These are phyloP conservation scores for Hymenoscyphus albidus DNA, from an alignment of 2,329 filamentous ascomycete species.

Conservation along the genomic window DNA sequence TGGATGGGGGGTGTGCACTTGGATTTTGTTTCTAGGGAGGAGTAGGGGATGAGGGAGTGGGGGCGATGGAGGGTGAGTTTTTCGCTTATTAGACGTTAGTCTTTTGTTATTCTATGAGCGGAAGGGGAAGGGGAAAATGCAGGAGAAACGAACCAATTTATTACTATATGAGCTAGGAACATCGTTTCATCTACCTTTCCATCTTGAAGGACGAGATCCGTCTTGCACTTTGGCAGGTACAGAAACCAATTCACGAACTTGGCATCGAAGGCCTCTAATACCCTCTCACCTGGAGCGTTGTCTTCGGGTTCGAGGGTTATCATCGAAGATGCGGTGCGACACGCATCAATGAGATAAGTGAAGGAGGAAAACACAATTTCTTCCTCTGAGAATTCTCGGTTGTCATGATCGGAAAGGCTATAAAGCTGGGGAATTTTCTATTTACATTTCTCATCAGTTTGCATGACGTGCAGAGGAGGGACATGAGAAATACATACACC, in stretches of 20 bases:
- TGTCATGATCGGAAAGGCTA: slow-evolving; percentile 58
- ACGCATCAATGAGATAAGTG: slow-evolving; percentile 62
- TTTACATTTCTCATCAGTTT: neutral
- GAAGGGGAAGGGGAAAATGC: neutral
- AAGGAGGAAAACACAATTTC: slow-evolving; percentile 59
- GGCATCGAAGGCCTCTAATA: slow-evolving; percentile 17
- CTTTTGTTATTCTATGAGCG: neutral
- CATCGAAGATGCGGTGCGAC: slow-evolving; percentile 55
- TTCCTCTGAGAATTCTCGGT: slow-evolving; percentile 55
- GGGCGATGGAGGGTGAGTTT: slow-evolving; percentile 47
- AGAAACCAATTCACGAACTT: slow-evolving; percentile 38
- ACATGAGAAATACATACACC: slow-evolving; percentile 33
- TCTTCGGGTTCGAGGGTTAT: slow-evolving; percentile 40
- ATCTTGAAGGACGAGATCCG: slow-evolving; percentile 35
- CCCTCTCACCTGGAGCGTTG: slow-evolving; percentile 43
- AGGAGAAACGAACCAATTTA: slow-evolving; percentile 28
- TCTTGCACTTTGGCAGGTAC: slow-evolving; percentile 38
- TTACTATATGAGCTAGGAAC: slow-evolving; percentile 35
- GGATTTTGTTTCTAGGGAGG: slow-evolving; percentile 15
- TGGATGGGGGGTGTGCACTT: slow-evolving; percentile 32
- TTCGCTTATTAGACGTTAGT: slow-evolving; percentile 2
- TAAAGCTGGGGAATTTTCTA: slow-evolving; percentile 41
- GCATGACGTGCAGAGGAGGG: neutral
- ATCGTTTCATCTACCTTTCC: slow-evolving; percentile 38
- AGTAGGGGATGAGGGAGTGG: slow-evolving; percentile 44